Evolutionary conservation across 345 rosid genomes (phyloP).

Genomic region (Kandelia obovata): DNA sequence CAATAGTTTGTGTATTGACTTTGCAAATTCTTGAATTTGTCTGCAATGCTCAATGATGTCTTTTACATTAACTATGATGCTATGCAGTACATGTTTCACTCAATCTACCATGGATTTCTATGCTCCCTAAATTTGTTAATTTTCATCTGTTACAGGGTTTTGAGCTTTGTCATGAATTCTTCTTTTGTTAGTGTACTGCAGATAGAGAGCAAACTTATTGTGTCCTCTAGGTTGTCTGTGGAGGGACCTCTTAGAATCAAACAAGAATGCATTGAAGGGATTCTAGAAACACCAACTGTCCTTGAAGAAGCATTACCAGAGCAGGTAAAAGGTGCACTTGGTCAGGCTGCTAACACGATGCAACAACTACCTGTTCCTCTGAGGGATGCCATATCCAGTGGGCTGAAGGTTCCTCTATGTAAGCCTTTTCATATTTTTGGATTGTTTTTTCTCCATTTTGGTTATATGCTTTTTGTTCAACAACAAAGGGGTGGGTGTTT

Average conservation of each 20-base stretch:
- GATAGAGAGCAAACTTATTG: conserved; percentile 71
- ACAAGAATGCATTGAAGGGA: conserved; percentile 83
- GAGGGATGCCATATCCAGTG: conserved; percentile 59
- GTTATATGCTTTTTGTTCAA: neutral
- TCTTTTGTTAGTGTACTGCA: conserved; percentile 33
- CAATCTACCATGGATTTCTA: neutral
- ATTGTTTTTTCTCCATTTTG: neutral
- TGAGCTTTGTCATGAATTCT: neutral
- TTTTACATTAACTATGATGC: no score
- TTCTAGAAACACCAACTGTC: conserved; percentile 67
- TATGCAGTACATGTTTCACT: neutral
- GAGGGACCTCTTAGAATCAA: conserved; percentile 95
- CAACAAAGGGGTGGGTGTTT: neutral
- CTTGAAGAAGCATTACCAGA: conserved; percentile 82
- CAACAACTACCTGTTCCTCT: conserved; percentile 82
- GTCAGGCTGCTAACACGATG: conserved; percentile 60
- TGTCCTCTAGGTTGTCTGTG: conserved; percentile 63
- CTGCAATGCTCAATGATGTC: no score
- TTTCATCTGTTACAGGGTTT: neutral
- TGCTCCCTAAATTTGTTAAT: neutral
- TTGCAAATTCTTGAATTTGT: neutral
- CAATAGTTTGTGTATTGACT: neutral
- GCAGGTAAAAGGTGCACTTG: conserved; percentile 68
- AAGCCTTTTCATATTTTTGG: conserved; percentile 30
- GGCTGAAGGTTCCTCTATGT: conserved; percentile 81